A percentile compares a stretch with the other conserved stretches of the same genome.
These are phyloP conservation scores for Yamadazyma kanchanaburiensis DNA, from an alignment of 1,139 yeast genomes.

Conservation along the genomic window DNA sequence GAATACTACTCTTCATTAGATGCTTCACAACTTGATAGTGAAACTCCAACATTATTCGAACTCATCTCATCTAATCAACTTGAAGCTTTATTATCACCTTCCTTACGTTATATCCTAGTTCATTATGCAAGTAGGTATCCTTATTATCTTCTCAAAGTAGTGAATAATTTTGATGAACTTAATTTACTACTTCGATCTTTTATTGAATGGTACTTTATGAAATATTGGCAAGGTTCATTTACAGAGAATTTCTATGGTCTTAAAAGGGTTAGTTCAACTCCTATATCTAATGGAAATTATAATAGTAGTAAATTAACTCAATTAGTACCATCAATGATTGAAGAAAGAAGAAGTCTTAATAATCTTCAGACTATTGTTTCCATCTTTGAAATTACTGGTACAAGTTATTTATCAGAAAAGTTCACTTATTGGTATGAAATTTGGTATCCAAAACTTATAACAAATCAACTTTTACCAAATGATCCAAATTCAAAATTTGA, in stretches of 20 bases:
- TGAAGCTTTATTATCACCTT: slow-evolving; percentile 75
- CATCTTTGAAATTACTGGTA: slow-evolving; percentile 59
- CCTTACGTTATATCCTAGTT: slow-evolving; percentile 74
- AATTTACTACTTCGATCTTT: slow-evolving; percentile 58
- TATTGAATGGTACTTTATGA: slow-evolving; percentile 73
- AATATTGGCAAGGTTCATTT: slow-evolving; percentile 78
- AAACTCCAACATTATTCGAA: slow-evolving; percentile 80
- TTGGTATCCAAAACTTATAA: slow-evolving; percentile 56
- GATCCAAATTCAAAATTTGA: slow-evolving; percentile 31
- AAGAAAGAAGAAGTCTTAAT: slow-evolving; percentile 53
- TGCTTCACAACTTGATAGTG: slow-evolving; percentile 71
- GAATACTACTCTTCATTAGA: slow-evolving; percentile 80
- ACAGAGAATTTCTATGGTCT: slow-evolving; percentile 92
- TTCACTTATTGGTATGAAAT: slow-evolving; percentile 63
- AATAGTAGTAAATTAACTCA: slow-evolving; percentile 35
- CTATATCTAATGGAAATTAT: slow-evolving; percentile 28
- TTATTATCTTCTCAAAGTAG: slow-evolving; percentile 55
- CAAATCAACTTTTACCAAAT: slow-evolving; percentile 37
- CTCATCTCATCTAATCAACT: slow-evolving; percentile 78
- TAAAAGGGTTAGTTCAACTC: slow-evolving; percentile 55
- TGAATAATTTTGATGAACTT: slow-evolving; percentile 75
- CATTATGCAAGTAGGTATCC: slow-evolving; percentile 84
- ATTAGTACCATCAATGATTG: slow-evolving; percentile 49
- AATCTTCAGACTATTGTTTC: slow-evolving; percentile 55
- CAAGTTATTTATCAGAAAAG: slow-evolving; percentile 69